Conservation (phyloP, 352 stramenopile genomes). For the Phytophthora hibernalis region DNA sequence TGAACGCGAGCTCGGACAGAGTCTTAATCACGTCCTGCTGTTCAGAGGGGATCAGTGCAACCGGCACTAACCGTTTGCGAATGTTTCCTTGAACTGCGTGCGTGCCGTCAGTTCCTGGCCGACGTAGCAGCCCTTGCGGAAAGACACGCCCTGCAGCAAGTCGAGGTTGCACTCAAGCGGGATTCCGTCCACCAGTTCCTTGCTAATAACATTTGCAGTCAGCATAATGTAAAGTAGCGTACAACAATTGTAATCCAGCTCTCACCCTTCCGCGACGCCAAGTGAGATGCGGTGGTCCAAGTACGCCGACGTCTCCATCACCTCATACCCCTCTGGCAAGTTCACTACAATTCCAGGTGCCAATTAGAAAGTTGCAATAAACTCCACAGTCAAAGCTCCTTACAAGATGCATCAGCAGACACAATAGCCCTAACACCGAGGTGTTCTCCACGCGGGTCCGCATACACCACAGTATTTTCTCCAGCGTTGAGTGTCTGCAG, state of each 20-base stretch:
- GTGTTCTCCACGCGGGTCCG: constrained; percentile 64
- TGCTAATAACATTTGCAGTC: constrained; percentile 39
- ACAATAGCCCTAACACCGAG: constrained; percentile 78
- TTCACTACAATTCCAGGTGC: constrained; percentile 53
- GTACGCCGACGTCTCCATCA: constrained; percentile 55
- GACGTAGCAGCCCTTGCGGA: constrained; percentile 96
- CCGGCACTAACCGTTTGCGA: constrained; percentile 79
- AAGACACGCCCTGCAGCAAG: constrained; percentile 90
- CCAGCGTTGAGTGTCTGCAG: constrained; percentile 48
- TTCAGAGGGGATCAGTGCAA: constrained; percentile 68
- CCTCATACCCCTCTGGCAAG: constrained; percentile 49
- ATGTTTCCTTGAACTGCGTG: constrained; percentile 94
- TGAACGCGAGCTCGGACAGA: constrained; percentile 64
- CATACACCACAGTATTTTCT: constrained; percentile 52
- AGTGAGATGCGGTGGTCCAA: constrained; percentile 72
- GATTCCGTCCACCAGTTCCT: constrained; percentile 85
- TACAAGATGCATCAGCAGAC: constrained; percentile 41
- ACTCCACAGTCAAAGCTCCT: constrained; percentile 8
- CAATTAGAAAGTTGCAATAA: constrained; percentile 5
- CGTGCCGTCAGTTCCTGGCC: constrained; percentile 95
- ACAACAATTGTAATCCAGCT: background rate
- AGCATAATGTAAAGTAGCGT: constrained; percentile 5
- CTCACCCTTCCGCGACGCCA: constrained; percentile 79
- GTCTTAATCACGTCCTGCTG: constrained; percentile 58
- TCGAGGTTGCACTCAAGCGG: constrained; percentile 95